phyloP scores from a whole-genome alignment of 1,284 basidiomycete genomes.

The Naganishia albida region DNA sequence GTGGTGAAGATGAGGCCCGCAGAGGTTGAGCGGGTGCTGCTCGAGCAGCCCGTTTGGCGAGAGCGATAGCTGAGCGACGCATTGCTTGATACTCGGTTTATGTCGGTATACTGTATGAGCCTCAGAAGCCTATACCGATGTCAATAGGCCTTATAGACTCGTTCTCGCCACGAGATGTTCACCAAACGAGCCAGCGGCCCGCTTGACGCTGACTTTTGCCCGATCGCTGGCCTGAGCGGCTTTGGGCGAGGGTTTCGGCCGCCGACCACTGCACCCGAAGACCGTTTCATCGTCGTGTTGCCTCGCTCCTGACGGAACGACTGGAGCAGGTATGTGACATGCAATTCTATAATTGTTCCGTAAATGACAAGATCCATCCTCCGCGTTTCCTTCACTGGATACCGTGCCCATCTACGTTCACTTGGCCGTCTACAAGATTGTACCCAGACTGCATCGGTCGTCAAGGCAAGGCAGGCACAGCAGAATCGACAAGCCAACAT shows the following conservation, averaged over 20 bases:
- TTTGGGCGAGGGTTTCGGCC: too few relatives aligned
- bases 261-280: too few relatives aligned
- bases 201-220: constrained; percentile 18
- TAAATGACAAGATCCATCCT: too few relatives aligned
- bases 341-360: too few relatives aligned
- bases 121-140: too few relatives aligned
- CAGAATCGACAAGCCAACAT: constrained; percentile 19
- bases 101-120: too few relatives aligned
- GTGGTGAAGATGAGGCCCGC: not conserved
- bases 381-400: too few relatives aligned
- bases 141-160: not conserved
- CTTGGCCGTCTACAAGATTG: constrained; percentile 19
- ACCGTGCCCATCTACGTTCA: too few relatives aligned
- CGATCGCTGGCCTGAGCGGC: constrained; percentile 1
- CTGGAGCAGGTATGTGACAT: too few relatives aligned
- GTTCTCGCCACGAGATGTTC: not conserved
- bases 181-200: constrained; percentile 1
- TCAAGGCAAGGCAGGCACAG: constrained; percentile 6
- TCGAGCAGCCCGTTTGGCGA: constrained; percentile 9
- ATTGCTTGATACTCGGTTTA: not conserved
- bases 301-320: too few relatives aligned
- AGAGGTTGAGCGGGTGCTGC: constrained; percentile 3
- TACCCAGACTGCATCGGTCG: constrained; percentile 17
- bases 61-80: constrained; percentile 22
- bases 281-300: too few relatives aligned